Base-by-base conservation (phyloP, 164 flowering plant genomes). In the Platanus orientalis region DNA sequence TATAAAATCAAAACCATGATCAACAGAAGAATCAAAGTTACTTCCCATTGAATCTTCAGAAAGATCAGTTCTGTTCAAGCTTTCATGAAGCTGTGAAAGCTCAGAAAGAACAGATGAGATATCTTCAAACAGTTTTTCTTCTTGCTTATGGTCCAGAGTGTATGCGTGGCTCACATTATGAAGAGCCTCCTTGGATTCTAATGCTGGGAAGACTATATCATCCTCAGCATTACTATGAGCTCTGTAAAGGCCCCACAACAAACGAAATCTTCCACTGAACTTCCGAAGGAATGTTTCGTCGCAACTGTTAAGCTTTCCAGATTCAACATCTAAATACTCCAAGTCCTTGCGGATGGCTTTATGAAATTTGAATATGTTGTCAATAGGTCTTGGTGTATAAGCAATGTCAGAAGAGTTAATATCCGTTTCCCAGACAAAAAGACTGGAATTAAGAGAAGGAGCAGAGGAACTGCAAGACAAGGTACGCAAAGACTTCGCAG, bases 151-250 rank as follows among this genome's bases (percentile, higher is more conserved):
- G 69, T 92, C 98, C 66, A 92, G 64, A 11, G 90, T 86, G 71
- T 92, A 92, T 7, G 98, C 86, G 71, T 92, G 98, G 74, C 98
- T 92, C 21, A 92, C 98, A 71, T 92, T 92, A 65, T 88, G 93
- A 68, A 92, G 89, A 42, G 93, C 67, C 73, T 90, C 98, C 69
- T 80, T 88, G 55, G 98, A 83, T 82, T 92, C 98, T 71, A 92
- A 58, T 20, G 96, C 98, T 65, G 98, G 98, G 66, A 92, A 92
- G 14, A 90, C 98, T 30, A 92, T 92, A 60, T 92, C 98, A 83
- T 92, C 98, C 69, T 92, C 98, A 5, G 98, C 96, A 76, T 92
- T 92, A 68, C 98, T 92, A 45, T 92, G 98, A 67, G 96, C 96
- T 78, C 83, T 84, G 73, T 92, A 92, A 60, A 92, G 76, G 10